Conservation (phyloP, 345 rosid species). For the Arabidopsis arenosa region DNA sequence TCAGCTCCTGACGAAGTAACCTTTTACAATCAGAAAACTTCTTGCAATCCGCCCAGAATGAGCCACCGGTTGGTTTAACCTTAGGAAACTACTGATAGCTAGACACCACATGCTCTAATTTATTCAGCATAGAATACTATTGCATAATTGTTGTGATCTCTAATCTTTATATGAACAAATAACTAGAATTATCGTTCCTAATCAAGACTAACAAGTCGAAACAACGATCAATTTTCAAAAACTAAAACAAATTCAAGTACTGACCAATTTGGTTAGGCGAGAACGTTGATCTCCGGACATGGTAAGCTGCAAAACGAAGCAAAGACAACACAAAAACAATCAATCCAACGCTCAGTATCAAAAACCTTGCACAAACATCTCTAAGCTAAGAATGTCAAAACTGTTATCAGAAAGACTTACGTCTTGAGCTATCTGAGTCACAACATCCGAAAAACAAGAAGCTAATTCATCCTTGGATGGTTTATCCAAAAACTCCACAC, state of each 20-base stretch:
- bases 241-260: constrained; percentile 39
- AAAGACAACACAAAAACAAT: constrained; percentile 15
- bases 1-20: constrained; percentile 17
- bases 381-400: constrained; percentile 16
- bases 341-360: constrained; percentile 17
- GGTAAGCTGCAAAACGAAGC: constrained; percentile 66
- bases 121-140: neutral
- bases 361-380: neutral
- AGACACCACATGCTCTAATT: constrained; percentile 21
- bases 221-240: neutral
- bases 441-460: constrained; percentile 76
- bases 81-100: constrained; percentile 23
- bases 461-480: constrained; percentile 62
- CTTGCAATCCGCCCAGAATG: constrained; percentile 13
- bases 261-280: constrained; percentile 88
- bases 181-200: neutral
- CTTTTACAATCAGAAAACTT: constrained; percentile 9
- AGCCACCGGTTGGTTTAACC: constrained; percentile 4
- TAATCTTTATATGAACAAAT: constrained; percentile 4
- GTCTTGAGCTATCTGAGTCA: constrained; percentile 93
- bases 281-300: constrained; percentile 81
- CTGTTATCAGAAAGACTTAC: constrained; percentile 48
- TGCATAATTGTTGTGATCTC: constrained; percentile 9
- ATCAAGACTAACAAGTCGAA: constrained; percentile 17
- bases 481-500: constrained; percentile 61